Conservation (phyloP, 768 basidiomycete genomes). For the Leccinum longicurvipes region DNA sequence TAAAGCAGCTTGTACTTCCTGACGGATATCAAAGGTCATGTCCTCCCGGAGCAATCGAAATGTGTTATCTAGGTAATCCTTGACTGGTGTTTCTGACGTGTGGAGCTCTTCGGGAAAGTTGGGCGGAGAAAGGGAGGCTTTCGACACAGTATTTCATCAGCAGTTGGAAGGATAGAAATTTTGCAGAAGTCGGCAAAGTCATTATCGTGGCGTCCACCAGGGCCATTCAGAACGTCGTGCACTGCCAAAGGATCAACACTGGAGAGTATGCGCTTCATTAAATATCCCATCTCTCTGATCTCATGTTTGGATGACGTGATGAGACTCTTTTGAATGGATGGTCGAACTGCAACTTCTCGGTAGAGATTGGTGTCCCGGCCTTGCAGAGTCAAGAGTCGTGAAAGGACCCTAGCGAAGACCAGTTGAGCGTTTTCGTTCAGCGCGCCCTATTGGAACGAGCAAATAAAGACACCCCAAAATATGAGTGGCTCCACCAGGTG, state of each 20-base stretch:
- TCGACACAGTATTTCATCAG: conserved; percentile 49
- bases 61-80: conserved; percentile 57
- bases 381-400: conserved; percentile 42
- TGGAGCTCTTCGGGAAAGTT: conserved; percentile 20
- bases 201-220: conserved; percentile 71
- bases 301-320: conserved; percentile 22
- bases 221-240: conserved; percentile 24
- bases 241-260: conserved; percentile 15
- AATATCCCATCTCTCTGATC: conserved; percentile 33
- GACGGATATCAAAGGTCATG: conserved; percentile 54
- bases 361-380: conserved; percentile 34
- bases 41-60: conserved; percentile 65
- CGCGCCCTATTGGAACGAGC: conserved; percentile 30
- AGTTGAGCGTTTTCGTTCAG: conserved; percentile 35
- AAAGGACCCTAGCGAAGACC: conserved; percentile 46
- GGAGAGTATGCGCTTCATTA: conserved; percentile 39
- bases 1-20: conserved; percentile 45
- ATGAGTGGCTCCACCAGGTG: conserved; percentile 48
- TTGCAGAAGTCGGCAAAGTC: conserved; percentile 55
- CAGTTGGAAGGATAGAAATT: conserved; percentile 60
- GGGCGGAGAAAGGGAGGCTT: conserved; percentile 49
- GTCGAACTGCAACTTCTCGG: conserved; percentile 34
- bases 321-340: conserved; percentile 23
- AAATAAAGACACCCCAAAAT: conserved; percentile 42
- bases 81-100: conserved; percentile 31